Evolutionary conservation across 2,329 filamentous ascomycete genomes (phyloP).

Genomic region (Thelonectria blattea): DNA sequence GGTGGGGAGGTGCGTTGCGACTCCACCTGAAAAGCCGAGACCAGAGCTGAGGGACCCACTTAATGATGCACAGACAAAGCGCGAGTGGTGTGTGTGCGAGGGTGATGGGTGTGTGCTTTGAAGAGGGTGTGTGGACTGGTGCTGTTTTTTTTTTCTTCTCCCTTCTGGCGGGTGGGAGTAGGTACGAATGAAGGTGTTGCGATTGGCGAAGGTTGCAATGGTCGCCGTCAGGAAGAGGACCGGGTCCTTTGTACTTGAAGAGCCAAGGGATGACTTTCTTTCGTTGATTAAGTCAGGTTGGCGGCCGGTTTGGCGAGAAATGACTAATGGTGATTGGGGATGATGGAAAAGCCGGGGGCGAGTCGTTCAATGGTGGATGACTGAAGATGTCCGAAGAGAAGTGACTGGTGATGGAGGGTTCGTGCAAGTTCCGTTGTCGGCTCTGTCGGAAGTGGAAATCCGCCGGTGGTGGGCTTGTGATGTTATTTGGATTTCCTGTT

Average conservation of each 20-base stretch:
- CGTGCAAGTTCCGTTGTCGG: constrained; percentile 19
- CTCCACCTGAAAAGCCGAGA: constrained; percentile 17
- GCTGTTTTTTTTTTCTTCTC: not conserved
- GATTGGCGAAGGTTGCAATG: constrained; percentile 10
- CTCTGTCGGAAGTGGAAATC: constrained; percentile 5
- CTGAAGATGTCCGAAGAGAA: constrained; percentile 4
- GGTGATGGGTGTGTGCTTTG: constrained; percentile 1
- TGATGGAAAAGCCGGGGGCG: not conserved
- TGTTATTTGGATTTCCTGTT: not conserved
- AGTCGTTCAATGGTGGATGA: not conserved
- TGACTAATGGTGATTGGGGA: constrained; percentile 13
- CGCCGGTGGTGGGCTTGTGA: constrained; percentile 4
- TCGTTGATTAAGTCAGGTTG: not conserved
- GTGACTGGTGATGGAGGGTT: constrained; percentile 19
- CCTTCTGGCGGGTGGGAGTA: not conserved
- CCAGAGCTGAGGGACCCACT: constrained; percentile 20
- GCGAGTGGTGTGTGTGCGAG: constrained; percentile 11
- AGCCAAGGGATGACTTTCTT: not conserved
- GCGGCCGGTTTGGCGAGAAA: constrained; percentile 8
- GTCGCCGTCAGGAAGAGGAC: constrained; percentile 1
- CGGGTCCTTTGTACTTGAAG: constrained; percentile 6
- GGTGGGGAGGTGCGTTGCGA: constrained; percentile 10
- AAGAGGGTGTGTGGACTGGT: not conserved
- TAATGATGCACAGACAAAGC: constrained; percentile 24
- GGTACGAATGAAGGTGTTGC: constrained; percentile 2